These are phyloP conservation scores for Isochrysis galbana DNA, from an alignment of 78 protist genomes.

Conservation along the genomic window DNA sequence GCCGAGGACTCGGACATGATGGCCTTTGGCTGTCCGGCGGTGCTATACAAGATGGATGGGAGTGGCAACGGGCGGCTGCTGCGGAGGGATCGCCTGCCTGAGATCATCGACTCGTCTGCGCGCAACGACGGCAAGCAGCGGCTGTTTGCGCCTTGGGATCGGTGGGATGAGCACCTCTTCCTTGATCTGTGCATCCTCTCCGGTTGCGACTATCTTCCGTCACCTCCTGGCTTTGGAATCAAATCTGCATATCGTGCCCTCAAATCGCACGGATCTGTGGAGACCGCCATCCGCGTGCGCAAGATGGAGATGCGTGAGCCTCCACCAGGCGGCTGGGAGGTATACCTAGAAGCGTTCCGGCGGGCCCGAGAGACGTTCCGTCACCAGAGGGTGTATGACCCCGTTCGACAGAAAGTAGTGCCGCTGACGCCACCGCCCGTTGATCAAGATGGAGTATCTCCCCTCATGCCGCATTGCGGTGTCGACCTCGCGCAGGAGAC, in stretches of 20 bases:
- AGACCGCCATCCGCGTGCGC: slow-evolving; percentile 5
- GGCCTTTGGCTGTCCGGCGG: background rate
- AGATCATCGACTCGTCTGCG: background rate
- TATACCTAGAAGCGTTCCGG: background rate
- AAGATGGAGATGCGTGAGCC: background rate
- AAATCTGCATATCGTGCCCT: slow-evolving; percentile 75
- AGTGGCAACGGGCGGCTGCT: background rate
- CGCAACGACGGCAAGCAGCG: background rate
- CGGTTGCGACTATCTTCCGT: slow-evolving; percentile 95
- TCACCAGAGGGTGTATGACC: background rate
- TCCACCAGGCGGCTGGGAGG: background rate
- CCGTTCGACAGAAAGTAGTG: background rate
- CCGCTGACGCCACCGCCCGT: background rate
- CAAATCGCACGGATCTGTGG: slow-evolving; percentile 37
- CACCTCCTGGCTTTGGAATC: slow-evolving; percentile 83
- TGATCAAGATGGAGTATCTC: background rate
- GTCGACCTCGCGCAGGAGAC: background rate
- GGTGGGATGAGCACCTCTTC: background rate
- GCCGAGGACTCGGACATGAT: background rate
- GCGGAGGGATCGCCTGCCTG: background rate
- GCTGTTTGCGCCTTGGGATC: background rate
- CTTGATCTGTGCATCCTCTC: slow-evolving; percentile 78
- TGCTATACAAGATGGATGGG: background rate
- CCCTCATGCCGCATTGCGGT: background rate
- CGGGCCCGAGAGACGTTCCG: background rate